These are phyloP conservation scores for Coemansia sp. DNA, from an alignment of 371 early-diverging fungal species.

Conservation along the genomic window DNA sequence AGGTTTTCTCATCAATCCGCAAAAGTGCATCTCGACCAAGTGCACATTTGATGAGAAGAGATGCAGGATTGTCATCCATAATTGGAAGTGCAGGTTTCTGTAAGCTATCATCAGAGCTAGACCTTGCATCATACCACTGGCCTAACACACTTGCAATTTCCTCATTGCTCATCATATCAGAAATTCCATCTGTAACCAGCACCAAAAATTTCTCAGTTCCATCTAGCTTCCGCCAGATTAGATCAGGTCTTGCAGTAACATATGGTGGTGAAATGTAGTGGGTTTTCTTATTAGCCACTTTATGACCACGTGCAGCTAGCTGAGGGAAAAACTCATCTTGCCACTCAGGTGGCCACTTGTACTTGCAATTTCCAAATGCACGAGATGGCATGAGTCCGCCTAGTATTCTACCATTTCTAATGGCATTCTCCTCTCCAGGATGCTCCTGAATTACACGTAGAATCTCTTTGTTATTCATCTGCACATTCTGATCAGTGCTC, in stretches of 20 bases:
- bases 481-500: no score
- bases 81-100: no score
- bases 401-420: conserved; percentile 64
- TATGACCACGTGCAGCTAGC: no score
- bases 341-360: conserved; percentile 66
- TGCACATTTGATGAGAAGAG: no score
- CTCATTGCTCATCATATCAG: conserved; percentile 75
- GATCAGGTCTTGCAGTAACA: conserved; percentile 8
- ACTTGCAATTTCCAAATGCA: conserved; percentile 73
- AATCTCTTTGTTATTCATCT: no score
- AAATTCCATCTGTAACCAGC: conserved; percentile 89
- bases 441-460: conserved; percentile 67
- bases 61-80: no score
- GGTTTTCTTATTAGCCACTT: no score
- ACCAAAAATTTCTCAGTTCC: conserved; percentile 74
- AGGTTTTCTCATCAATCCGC: no score
- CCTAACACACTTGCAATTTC: conserved; percentile 64
- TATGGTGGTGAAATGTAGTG: no score
- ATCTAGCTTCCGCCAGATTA: conserved; percentile 62
- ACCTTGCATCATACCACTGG: conserved; percentile 43
- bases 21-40: no score
- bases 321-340: conserved; percentile 59
- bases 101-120: no score
- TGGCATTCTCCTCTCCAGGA: conserved; percentile 64
- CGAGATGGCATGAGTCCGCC: conserved; percentile 74